These are phyloP conservation scores for Corylus americana DNA, from an alignment of 306 rosid species.

Conservation along the genomic window DNA sequence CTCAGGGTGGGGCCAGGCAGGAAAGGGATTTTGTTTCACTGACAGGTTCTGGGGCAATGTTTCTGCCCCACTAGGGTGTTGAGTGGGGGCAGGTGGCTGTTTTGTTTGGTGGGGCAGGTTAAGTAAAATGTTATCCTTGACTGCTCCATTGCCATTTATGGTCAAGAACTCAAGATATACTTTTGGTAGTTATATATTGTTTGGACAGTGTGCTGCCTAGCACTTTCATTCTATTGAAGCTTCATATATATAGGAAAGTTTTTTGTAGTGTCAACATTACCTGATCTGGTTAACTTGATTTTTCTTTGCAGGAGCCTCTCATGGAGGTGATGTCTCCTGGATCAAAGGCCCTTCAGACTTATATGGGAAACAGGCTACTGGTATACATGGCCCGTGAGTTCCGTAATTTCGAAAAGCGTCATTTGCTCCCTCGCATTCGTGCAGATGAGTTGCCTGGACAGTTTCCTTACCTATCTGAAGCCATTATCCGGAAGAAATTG, in stretches of 20 bases:
- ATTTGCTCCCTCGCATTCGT: conserved; percentile 55
- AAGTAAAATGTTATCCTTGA: neutral
- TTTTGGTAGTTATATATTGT: neutral
- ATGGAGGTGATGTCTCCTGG: conserved; percentile 97
- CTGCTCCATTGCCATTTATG: neutral
- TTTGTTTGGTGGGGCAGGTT: neutral
- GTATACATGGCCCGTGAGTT: conserved; percentile 88
- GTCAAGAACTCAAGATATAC: neutral
- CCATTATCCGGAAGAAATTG: conserved; percentile 73
- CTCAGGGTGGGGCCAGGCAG: neutral
- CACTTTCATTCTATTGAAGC: neutral
- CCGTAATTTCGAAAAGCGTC: conserved; percentile 81
- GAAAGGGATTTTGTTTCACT: neutral
- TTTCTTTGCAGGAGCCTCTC: conserved; percentile 81
- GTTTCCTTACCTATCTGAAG: conserved; percentile 81
- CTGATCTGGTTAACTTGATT: conserved; percentile 20
- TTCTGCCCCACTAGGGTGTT: neutral
- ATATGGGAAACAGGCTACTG: conserved; percentile 77
- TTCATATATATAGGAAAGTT: neutral
- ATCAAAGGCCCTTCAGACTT: conserved; percentile 89
- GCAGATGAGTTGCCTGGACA: conserved; percentile 69
- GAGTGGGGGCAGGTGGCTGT: neutral
- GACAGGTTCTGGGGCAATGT: neutral
- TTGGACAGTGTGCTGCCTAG: neutral
- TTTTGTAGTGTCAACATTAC: neutral